Percentiles rank a stretch among this genome's conserved stretches.
phyloP scores from a whole-genome alignment of 2,329 filamentous ascomycete genomes.

The Penicillium sp. region DNA sequence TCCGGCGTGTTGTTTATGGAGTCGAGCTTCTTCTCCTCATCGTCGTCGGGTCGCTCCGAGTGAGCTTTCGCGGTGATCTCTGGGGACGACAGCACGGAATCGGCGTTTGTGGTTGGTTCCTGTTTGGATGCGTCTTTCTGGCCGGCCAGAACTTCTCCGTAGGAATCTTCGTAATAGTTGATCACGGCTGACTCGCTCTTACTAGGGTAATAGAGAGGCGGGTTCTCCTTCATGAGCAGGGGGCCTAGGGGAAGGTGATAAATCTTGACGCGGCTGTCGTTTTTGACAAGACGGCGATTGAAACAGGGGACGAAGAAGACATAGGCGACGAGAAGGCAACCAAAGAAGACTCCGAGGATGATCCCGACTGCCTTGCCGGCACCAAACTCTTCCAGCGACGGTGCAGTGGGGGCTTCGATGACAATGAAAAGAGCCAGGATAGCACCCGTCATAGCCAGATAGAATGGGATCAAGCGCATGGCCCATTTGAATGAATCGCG shows the following conservation, averaged over 20 bases:
- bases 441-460: conserved; percentile 50
- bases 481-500: conserved; percentile 51
- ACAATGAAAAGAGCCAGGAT: conserved; percentile 60
- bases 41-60: conserved; percentile 7
- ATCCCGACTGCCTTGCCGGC: conserved; percentile 26
- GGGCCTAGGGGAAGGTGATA: conserved; percentile 42
- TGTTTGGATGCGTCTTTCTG: conserved; percentile 4
- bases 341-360: conserved; percentile 27
- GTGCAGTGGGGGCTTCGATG: conserved; percentile 32
- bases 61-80: conserved; percentile 5
- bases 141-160: conserved; percentile 25
- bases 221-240: conserved; percentile 39
- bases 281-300: conserved; percentile 26
- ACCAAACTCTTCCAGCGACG: conserved; percentile 25
- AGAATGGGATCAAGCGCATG: conserved; percentile 50
- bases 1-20: conserved; percentile 19
- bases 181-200: conserved; percentile 37
- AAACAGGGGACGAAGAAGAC: conserved; percentile 31
- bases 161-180: conserved; percentile 42
- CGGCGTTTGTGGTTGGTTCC: conserved; percentile 1
- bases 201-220: conserved; percentile 42
- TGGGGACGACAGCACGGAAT: conserved; percentile 5
- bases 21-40: conserved; percentile 11
- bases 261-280: conserved; percentile 22
- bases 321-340: conserved; percentile 23